Percentiles rank a stretch among this genome's conserved stretches.
These are phyloP conservation scores for Naganishia onofrii DNA, from an alignment of 768 basidiomycete species.

Conservation along the genomic window DNA sequence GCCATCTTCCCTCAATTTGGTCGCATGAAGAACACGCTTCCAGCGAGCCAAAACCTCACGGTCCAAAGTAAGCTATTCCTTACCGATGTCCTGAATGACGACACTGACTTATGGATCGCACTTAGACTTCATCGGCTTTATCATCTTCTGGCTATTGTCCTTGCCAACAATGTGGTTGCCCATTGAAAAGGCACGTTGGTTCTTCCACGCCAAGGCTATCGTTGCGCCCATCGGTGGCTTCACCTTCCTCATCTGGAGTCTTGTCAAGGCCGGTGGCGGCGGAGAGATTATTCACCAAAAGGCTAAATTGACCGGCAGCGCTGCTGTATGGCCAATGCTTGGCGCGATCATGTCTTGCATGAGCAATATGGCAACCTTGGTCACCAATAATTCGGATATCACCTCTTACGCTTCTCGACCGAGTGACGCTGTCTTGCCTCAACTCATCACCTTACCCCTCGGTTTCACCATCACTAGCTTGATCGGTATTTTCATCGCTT, in stretches of 20 bases:
- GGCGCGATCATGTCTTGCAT: slow-evolving; percentile 65
- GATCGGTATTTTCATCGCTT: slow-evolving; percentile 77
- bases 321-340: slow-evolving; percentile 73
- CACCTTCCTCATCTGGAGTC: slow-evolving; percentile 62
- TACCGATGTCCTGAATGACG: neutral
- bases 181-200: slow-evolving; percentile 67
- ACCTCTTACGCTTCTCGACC: slow-evolving; percentile 40
- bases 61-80: slow-evolving; percentile 44
- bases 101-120: slow-evolving; percentile 56
- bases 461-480: slow-evolving; percentile 73
- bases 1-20: slow-evolving; percentile 68
- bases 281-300: slow-evolving; percentile 71
- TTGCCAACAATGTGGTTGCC: slow-evolving; percentile 79
- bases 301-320: slow-evolving; percentile 63
- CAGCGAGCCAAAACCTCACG: slow-evolving; percentile 58
- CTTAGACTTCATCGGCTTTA: slow-evolving; percentile 60
- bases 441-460: slow-evolving; percentile 63
- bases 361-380: slow-evolving; percentile 72
- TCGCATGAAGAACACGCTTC: slow-evolving; percentile 61
- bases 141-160: slow-evolving; percentile 79
- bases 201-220: slow-evolving; percentile 75
- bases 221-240: slow-evolving; percentile 53
- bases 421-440: slow-evolving; percentile 40
- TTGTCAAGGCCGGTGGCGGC: slow-evolving; percentile 71
- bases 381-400: slow-evolving; percentile 52